phyloP scores from a whole-genome alignment of 371 early-diverging fungal genomes.

The Smittium culicis region DNA sequence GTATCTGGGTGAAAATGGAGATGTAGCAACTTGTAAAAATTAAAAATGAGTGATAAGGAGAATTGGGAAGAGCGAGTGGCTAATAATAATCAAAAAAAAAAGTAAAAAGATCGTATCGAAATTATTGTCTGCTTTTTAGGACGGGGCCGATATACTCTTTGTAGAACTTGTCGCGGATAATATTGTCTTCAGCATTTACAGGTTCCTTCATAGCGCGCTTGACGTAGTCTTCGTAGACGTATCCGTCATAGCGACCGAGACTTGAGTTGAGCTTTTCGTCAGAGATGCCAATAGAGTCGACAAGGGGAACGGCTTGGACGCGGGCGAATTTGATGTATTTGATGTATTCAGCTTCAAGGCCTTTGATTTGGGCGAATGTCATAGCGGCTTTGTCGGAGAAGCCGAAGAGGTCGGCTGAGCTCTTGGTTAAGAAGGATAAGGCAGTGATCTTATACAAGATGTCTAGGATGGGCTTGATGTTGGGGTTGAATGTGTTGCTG shows the following conservation, averaged over 20 bases:
- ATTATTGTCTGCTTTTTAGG: background rate
- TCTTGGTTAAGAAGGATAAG: slow-evolving; percentile 45
- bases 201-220: slow-evolving; percentile 57
- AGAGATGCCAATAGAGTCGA: slow-evolving; percentile 61
- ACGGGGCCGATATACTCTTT: slow-evolving; percentile 25
- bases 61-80: too few species aligned
- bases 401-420: slow-evolving; percentile 38
- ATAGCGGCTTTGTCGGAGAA: slow-evolving; percentile 40
- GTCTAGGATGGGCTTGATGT: slow-evolving; percentile 22
- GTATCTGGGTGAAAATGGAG: too few species aligned
- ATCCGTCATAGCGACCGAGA: slow-evolving; percentile 57
- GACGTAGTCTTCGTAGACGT: slow-evolving; percentile 54
- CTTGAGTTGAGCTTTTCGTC: slow-evolving; percentile 65
- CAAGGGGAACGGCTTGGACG: slow-evolving; percentile 52
- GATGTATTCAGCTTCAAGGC: slow-evolving; percentile 32
- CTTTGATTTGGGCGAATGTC: slow-evolving; percentile 29
- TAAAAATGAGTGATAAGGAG: too few species aligned
- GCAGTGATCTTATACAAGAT: slow-evolving; percentile 41
- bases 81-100: too few species aligned
- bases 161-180: slow-evolving; percentile 24
- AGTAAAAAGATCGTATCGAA: too few species aligned
- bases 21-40: too few species aligned
- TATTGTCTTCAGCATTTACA: slow-evolving; percentile 28
- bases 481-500: too few species aligned
- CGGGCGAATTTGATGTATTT: slow-evolving; percentile 41